Conservation (phyloP, 257 asterid genomes). For the Solanum tarapatanum region DNA sequence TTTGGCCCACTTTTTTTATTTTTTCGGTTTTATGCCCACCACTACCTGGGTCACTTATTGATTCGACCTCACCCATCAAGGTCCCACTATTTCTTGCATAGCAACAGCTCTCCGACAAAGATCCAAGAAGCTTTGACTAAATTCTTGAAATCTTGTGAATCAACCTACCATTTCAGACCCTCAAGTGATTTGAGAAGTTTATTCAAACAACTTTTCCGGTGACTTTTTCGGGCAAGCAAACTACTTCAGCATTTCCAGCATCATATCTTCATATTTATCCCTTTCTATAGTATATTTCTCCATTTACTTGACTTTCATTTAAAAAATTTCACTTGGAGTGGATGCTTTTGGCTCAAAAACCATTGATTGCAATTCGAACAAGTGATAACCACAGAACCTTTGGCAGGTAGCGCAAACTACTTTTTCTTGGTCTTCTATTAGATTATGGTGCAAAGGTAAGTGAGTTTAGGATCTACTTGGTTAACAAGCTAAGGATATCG, state of each 20-base stretch:
- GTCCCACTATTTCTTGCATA: not conserved
- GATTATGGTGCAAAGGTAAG: not conserved
- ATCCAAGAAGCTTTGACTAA: not conserved
- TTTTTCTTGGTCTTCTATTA: not conserved
- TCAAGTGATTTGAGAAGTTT: not conserved
- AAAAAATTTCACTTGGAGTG: not conserved
- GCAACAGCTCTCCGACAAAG: not conserved
- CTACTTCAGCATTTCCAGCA: not conserved
- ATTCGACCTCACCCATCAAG: not conserved
- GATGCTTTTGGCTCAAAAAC: not conserved
- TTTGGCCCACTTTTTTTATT: not conserved
- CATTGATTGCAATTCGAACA: not conserved
- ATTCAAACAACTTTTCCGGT: not conserved
- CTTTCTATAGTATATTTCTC: not conserved
- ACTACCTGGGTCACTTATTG: not conserved
- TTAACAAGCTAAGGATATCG: not conserved
- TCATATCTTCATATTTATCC: not conserved
- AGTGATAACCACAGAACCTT: not conserved
- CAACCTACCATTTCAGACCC: not conserved
- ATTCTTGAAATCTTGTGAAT: not conserved
- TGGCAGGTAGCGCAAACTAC: not conserved
- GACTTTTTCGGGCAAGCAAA: not conserved
- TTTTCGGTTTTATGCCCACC: not conserved
- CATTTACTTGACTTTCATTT: not conserved
- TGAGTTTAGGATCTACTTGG: not conserved